Base-by-base conservation (phyloP, 306 rosid species). In the Malus sylvestris region DNA sequence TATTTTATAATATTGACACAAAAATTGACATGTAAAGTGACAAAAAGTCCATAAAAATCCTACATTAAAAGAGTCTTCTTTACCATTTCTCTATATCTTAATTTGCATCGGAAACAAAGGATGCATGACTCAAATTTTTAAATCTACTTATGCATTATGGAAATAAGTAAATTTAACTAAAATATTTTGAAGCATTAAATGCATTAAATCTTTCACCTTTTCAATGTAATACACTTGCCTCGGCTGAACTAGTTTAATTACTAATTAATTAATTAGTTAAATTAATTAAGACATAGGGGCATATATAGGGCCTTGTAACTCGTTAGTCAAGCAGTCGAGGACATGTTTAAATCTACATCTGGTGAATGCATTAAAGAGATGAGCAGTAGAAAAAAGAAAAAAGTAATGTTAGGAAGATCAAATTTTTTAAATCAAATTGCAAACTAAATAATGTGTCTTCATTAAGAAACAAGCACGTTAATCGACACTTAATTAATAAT, bases 221-320 rank as follows among this genome's bases (percentile, higher is more conserved):
- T 74, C 70, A 27, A 74, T 74, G 78, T 23, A 60, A 10, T 40
- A 60, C 45, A 73, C 42, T 23, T 40, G 76, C 55, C 67, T 16
- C 11, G 59, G 57, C 27, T 23, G 16, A 73, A 19, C 27, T 10
- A 62, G 20, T 62, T 62, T 25, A 72, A 30, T 72, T 7, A 23
- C 40, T 38, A 40, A 38, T 35, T 57, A 72, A 25, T 6, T 33
- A 14, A 27, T 25, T 9, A 32, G n/a, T 74, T 18, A 61, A 44
- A 30, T 25, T 60, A 60, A 35, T 29, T 53, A 45, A 27, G 59
- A 27, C 23, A 73, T 18, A 32, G 30, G 61, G 59, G 78, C 70
- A 74, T 62, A 44, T 45, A 42, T 74, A 62, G 70, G 78, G 78
- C 78, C 46, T 74, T 45, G 70, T 62, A 74, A 74, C n/a, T 73